Base-by-base conservation (phyloP, 768 basidiomycete species). In the Mycena latifolia region DNA sequence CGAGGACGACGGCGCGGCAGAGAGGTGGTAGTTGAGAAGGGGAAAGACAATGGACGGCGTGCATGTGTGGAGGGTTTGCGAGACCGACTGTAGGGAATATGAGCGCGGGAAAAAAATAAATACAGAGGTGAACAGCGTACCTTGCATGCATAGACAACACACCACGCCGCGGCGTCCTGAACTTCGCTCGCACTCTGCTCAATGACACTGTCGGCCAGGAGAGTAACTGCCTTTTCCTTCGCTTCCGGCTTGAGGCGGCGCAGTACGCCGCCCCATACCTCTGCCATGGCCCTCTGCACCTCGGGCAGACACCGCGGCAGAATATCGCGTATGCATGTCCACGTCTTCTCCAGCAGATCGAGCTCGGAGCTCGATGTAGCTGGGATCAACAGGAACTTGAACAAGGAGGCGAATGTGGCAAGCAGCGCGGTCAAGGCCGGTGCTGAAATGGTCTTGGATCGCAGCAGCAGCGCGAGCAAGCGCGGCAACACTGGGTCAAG, bases 191-290 rank as follows among this genome's bases (percentile, higher is more conserved):
- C 52, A 11, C 31, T 46, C 28, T 65, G 31, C 22, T 55, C 43
- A 17, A 79, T 81, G 11, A 86, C 75, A 60, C 84, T 80, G 31
- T 79, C 77, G 2, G 84, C 84, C 73, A 96, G 80, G 17, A 92
- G 63, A 4, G 72, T 69, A 6, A 94, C 82, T 0, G 89, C 86
- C 51, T 82, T 81, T 57, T 86, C 86, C 31, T 92, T 80, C 10
- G 83, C 81, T 15, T 84, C 81, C 2, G 80, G 77, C 75, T 93
- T 93, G 56, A 96, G 78, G 69, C 92, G 85, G 53, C 96, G 83
- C 46, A 97, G 72, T 0, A 91, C 84, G 0, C 87, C 88, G 0
- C 90, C 93, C 96, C 94, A 98, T 5, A 94, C 93, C 73, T 98
- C 95, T 0, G 94, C 91, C 12, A 92, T 84, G 1, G 92, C 88